These are phyloP conservation scores for Fagopyrum homotropicum DNA, from an alignment of 148 eudicot genomes.

Conservation along the genomic window DNA sequence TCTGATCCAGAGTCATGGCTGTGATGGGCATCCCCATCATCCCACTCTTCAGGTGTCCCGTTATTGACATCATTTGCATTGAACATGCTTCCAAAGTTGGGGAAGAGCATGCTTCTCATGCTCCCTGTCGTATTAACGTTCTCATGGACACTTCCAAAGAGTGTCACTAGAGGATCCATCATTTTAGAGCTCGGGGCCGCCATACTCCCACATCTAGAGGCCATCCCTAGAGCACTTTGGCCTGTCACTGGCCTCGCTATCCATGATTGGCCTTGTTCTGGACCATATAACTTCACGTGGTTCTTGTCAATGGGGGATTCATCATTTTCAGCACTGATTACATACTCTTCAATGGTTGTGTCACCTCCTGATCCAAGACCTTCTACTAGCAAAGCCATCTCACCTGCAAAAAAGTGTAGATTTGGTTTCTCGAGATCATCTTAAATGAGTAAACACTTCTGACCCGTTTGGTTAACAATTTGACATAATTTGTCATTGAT, in stretches of 20 bases:
- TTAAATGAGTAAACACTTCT: not conserved
- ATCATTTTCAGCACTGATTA: conserved; percentile 47
- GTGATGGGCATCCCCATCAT: conserved; percentile 38
- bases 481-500: too few species aligned
- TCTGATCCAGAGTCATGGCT: conserved; percentile 31
- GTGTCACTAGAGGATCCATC: conserved; percentile 63
- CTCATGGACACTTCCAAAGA: conserved; percentile 94
- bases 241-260: conserved; percentile 72
- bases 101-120: conserved; percentile 63
- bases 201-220: conserved; percentile 45
- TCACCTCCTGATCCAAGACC: conserved; percentile 68
- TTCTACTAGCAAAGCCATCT: conserved; percentile 34
- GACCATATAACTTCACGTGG: conserved; percentile 63
- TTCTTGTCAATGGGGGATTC: conserved; percentile 53
- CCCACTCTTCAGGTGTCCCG: conserved; percentile 41
- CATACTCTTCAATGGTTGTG: conserved; percentile 72
- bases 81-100: conserved; percentile 84
- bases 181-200: conserved; percentile 33
- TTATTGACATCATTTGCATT: conserved; percentile 36
- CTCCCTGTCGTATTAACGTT: conserved; percentile 55
- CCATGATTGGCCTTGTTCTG: conserved; percentile 80
- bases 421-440: not conserved
- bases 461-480: not conserved
- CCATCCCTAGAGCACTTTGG: conserved; percentile 56
- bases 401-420: conserved; percentile 26